phyloP scores from a whole-genome alignment of 2,329 filamentous ascomycete species.

The Sclerotinia glacialis region DNA sequence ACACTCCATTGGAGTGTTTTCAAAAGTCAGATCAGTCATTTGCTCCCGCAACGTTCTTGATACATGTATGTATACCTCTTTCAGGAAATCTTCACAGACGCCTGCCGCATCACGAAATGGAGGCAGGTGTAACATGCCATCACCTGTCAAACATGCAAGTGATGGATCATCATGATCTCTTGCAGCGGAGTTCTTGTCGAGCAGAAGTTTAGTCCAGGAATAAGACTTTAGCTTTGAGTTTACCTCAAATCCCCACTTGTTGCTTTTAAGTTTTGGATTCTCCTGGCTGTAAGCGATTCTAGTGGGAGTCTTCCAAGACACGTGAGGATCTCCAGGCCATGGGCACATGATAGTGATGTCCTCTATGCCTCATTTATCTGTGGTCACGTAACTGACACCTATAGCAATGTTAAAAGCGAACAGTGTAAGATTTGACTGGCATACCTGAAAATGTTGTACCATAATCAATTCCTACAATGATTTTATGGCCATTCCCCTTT shows the following conservation, averaged over 20 bases:
- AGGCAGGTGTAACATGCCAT: slow-evolving; percentile 27
- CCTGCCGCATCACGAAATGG: slow-evolving; percentile 24
- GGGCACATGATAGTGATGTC: slow-evolving; percentile 27
- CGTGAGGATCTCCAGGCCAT: slow-evolving; percentile 28
- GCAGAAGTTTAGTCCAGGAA: slow-evolving; percentile 35
- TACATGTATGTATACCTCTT: slow-evolving; percentile 27
- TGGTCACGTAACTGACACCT: slow-evolving; percentile 28
- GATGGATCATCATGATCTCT: slow-evolving; percentile 28
- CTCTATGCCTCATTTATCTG: slow-evolving; percentile 25
- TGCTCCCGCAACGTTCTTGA: slow-evolving; percentile 20
- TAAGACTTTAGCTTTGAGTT: slow-evolving; percentile 28
- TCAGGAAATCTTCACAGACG: slow-evolving; percentile 32
- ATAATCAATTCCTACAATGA: slow-evolving; percentile 35
- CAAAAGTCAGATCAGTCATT: slow-evolving; percentile 24
- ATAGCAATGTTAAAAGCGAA: not conserved
- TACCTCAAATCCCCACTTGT: slow-evolving; percentile 35
- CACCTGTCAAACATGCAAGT: slow-evolving; percentile 17
- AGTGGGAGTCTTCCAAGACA: slow-evolving; percentile 28
- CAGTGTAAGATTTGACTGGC: not conserved
- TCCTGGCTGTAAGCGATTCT: slow-evolving; percentile 30
- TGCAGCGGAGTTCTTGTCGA: slow-evolving; percentile 28
- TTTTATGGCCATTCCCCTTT: slow-evolving; percentile 23
- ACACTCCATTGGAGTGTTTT: slow-evolving; percentile 29
- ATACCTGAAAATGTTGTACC: slow-evolving; percentile 34
- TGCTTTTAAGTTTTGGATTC: slow-evolving; percentile 21